Percentiles rank a stretch among this genome's conserved stretches.
These are phyloP conservation scores for Pholiota microspora DNA, from an alignment of 768 basidiomycete genomes.

Conservation along the genomic window DNA sequence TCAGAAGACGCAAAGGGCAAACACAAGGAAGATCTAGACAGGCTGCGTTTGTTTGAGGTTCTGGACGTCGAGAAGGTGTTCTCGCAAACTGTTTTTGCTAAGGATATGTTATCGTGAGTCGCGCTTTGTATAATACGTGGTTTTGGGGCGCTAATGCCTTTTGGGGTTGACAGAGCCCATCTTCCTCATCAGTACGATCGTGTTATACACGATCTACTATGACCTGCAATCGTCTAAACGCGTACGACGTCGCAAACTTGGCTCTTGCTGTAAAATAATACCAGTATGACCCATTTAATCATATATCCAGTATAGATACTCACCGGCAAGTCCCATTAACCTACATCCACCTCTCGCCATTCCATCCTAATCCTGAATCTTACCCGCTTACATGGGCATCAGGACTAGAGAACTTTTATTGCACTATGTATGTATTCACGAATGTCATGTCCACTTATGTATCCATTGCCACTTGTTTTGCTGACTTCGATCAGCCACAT, in stretches of 20 bases:
- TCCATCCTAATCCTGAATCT: background rate
- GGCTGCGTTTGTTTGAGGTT: constrained; percentile 75
- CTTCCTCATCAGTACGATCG: constrained; percentile 81
- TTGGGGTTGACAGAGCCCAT: constrained; percentile 51
- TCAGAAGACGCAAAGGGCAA: constrained; percentile 6
- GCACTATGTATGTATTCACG: background rate
- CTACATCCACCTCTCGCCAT: background rate
- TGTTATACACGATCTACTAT: constrained; percentile 68
- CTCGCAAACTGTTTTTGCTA: constrained; percentile 76
- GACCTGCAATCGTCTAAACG: background rate
- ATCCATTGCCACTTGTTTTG: background rate
- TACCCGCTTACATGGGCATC: background rate
- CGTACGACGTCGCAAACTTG: background rate
- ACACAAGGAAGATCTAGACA: constrained; percentile 31
- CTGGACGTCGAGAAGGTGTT: constrained; percentile 75
- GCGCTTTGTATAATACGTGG: constrained; percentile 4
- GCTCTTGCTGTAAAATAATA: background rate
- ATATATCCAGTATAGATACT: background rate
- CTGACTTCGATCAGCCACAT: no score
- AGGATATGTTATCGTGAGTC: constrained; percentile 76
- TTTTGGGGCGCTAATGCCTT: constrained; percentile 3
- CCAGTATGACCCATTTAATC: background rate
- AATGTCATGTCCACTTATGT: background rate
- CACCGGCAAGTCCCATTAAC: background rate
- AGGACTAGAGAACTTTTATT: background rate